phyloP scores from a whole-genome alignment of 345 rosid species.

The Corymbia maculata region DNA sequence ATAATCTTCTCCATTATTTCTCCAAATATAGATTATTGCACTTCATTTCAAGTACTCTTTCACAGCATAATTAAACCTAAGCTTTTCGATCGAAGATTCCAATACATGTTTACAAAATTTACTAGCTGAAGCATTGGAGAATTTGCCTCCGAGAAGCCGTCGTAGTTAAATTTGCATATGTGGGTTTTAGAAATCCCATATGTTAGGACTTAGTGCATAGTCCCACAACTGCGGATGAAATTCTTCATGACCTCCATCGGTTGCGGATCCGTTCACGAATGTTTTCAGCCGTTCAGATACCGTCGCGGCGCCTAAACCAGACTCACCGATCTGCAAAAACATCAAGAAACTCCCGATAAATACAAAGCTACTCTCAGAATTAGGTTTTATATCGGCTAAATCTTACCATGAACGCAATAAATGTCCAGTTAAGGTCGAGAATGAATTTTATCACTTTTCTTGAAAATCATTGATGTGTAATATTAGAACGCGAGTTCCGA shows the following conservation, averaged over 20 bases:
- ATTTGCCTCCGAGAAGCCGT: neutral
- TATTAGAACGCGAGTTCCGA: neutral
- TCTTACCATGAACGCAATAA: neutral
- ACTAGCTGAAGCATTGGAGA: neutral
- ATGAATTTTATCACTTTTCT: neutral
- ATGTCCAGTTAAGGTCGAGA: neutral
- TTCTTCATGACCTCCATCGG: neutral
- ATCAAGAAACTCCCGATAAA: neutral
- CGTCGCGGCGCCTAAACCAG: slow-evolving; percentile 16
- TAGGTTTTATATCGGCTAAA: neutral
- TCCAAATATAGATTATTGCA: neutral
- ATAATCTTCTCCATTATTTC: neutral
- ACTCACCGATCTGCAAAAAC: slow-evolving; percentile 15
- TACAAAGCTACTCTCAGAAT: neutral
- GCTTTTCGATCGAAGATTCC: neutral
- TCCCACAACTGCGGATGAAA: neutral
- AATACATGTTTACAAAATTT: neutral
- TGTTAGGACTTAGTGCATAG: neutral
- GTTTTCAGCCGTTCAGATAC: slow-evolving; percentile 23
- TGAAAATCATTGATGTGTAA: neutral
- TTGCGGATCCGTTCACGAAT: slow-evolving; percentile 14
- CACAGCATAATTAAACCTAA: neutral
- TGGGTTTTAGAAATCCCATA: neutral
- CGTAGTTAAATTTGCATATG: neutral
- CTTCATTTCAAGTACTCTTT: neutral